Base-by-base conservation (phyloP, 2,329 filamentous ascomycete genomes). In the Cordyceps farinosa region DNA sequence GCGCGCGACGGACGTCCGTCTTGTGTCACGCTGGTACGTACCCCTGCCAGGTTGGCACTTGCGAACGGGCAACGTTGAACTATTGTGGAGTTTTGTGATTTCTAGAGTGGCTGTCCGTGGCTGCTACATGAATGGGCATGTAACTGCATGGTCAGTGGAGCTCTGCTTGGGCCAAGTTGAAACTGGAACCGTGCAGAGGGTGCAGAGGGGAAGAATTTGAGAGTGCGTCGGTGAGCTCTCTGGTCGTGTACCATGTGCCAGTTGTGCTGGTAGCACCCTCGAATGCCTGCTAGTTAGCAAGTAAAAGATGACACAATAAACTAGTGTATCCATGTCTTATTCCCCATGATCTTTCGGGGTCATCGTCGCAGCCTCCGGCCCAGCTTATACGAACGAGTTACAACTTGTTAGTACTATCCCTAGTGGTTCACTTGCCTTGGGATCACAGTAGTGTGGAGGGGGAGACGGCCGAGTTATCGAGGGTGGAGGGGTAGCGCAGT, bases 1-100 rank as follows among this genome's bases (percentile, higher is more conserved):
- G 45, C 32, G 32, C n/a, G 8, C n/a, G 22, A 42, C 15, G 34
- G 22, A 29, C 40, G 29, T 40, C 38, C 38, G 30, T 36, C 32
- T 17, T 58, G 34, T 34, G 47, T 8, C 36, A 36, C 38, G 17
- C 17, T 47, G 40, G 30, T 29, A 34, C 30, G 7, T 47, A 9
- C 22, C 40, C 40, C 34, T 45, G 58, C 22, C 30, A 7, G 10
- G 40, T 54, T 54, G 7, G 34, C 34, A 40, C 11, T 40, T 44
- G 50, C 22, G 58, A 53, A 40, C 40, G 38, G 58, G 58, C 58
- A 61, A 61, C 58, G 58, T 61, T 61, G 40, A 54, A 61, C 30
- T 54, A 45, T 47, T 53, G 50, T 61, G 58, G 58, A 61, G 51
- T 54, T 44, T 53, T 52, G 29, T 11, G 17, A 7, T 36, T 38